These are phyloP conservation scores for Wickerhamiella azyma DNA, from an alignment of 805 yeast species.

Conservation along the genomic window DNA sequence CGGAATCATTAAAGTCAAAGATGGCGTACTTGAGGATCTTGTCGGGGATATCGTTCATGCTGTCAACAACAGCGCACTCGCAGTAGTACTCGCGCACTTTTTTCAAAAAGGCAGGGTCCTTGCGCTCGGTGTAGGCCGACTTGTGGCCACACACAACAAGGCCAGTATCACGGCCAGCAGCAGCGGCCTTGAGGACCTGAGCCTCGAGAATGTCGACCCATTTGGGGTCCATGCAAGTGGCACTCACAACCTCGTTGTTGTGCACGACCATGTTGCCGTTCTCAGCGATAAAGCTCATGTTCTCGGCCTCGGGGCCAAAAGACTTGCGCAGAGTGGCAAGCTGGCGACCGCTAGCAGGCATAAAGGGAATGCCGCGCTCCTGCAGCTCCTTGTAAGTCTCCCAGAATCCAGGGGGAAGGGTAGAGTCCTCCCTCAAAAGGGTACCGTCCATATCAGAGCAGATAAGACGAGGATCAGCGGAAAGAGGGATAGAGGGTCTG, in stretches of 20 bases:
- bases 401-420: slow-evolving; percentile 6
- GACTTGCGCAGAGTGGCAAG: slow-evolving; percentile 4
- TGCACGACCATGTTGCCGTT: slow-evolving; percentile 7
- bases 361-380: slow-evolving; percentile 6
- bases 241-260: slow-evolving; percentile 5
- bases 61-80: slow-evolving; percentile 6
- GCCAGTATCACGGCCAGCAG: slow-evolving; percentile 3
- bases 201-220: slow-evolving; percentile 4
- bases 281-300: slow-evolving; percentile 8
- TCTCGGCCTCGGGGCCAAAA: slow-evolving; percentile 6
- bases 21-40: slow-evolving; percentile 6
- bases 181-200: slow-evolving; percentile 5
- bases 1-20: slow-evolving; percentile 3
- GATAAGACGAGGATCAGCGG: slow-evolving; percentile 2
- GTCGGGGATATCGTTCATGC: slow-evolving; percentile 5
- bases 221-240: slow-evolving; percentile 4
- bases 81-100: slow-evolving; percentile 7
- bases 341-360: slow-evolving; percentile 7
- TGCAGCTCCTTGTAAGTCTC: slow-evolving; percentile 6
- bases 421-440: background rate
- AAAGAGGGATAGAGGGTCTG: slow-evolving; percentile 2
- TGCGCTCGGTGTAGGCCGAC: slow-evolving; percentile 6
- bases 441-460: slow-evolving; percentile 8
- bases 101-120: slow-evolving; percentile 1
- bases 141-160: slow-evolving; percentile 7